A percentile compares a stretch with the other conserved stretches of the same genome.
phyloP scores from a whole-genome alignment of 176 grass and related monocot genomes.

The Ananas comosus region DNA sequence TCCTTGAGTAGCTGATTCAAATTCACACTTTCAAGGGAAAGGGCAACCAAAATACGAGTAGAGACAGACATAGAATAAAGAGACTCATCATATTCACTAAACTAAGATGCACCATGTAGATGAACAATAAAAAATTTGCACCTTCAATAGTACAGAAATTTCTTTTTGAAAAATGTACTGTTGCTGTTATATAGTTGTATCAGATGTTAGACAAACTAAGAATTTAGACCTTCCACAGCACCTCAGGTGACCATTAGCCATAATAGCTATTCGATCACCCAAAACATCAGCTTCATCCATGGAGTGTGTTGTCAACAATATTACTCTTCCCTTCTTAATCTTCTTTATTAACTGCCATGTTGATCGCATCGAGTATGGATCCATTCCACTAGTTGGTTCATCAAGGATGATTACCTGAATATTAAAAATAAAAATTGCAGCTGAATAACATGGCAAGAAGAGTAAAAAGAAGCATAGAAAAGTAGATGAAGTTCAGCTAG shows the following conservation, averaged over 20 bases:
- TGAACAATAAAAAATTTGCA: background rate
- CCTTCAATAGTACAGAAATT: background rate
- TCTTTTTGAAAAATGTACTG: background rate
- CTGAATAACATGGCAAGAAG: background rate
- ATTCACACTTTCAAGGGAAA: too few relatives aligned
- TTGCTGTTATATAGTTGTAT: background rate
- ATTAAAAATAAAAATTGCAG: conserved; percentile 2
- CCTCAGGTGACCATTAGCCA: conserved; percentile 42
- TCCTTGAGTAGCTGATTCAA: too few relatives aligned
- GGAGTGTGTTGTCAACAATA: conserved; percentile 45
- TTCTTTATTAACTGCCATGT: conserved; percentile 50
- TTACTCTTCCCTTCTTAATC: conserved; percentile 42
- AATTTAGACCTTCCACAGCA: conserved; percentile 36
- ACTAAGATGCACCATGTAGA: background rate
- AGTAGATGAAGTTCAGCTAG: conserved; percentile 1
- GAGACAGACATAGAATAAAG: background rate
- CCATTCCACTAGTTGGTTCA: conserved; percentile 51
- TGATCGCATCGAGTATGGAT: conserved; percentile 48
- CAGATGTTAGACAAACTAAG: background rate
- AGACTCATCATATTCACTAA: background rate
- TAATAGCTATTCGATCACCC: conserved; percentile 48
- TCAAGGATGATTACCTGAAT: conserved; percentile 41
- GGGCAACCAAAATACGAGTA: too few relatives aligned
- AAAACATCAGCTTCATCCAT: conserved; percentile 50
- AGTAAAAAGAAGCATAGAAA: background rate